phyloP scores from a whole-genome alignment of 805 yeast species.

The Starmerella floris region DNA sequence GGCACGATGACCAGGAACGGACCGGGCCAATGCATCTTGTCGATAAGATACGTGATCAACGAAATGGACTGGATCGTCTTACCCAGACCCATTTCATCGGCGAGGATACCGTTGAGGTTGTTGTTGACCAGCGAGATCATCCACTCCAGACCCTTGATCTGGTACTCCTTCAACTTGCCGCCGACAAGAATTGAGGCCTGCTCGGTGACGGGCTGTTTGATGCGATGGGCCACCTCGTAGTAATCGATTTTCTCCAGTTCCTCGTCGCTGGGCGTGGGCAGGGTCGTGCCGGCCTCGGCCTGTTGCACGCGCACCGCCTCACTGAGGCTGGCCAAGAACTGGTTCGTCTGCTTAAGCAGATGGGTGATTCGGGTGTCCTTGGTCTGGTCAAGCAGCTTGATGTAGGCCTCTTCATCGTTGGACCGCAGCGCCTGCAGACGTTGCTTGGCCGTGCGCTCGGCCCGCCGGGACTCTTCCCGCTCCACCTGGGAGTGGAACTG shows the following conservation, averaged over 20 bases:
- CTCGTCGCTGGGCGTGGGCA: conserved; percentile 20
- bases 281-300: conserved; percentile 21
- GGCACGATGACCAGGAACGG: conserved; percentile 93
- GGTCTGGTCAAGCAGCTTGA: conserved; percentile 88
- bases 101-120: conserved; percentile 87
- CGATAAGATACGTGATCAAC: conserved; percentile 68
- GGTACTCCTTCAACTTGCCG: conserved; percentile 86
- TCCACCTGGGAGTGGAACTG: conserved; percentile 63
- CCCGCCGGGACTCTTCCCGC: conserved; percentile 74
- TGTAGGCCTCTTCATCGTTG: conserved; percentile 94
- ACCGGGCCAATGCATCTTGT: conserved; percentile 58
- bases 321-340: conserved; percentile 79
- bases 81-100: conserved; percentile 98
- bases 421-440: conserved; percentile 94
- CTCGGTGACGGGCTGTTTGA: conserved; percentile 61
- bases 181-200: conserved; percentile 84
- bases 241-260: conserved; percentile 55
- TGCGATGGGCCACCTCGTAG: conserved; percentile 81
- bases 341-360: conserved; percentile 76
- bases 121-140: conserved; percentile 92
- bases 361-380: conserved; percentile 97
- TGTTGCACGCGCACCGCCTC: conserved; percentile 87
- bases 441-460: conserved; percentile 92
- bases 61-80: conserved; percentile 93
- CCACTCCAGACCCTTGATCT: conserved; percentile 91